phyloP scores from a whole-genome alignment of 306 rosid genomes.

The Luffa aegyptiaca region DNA sequence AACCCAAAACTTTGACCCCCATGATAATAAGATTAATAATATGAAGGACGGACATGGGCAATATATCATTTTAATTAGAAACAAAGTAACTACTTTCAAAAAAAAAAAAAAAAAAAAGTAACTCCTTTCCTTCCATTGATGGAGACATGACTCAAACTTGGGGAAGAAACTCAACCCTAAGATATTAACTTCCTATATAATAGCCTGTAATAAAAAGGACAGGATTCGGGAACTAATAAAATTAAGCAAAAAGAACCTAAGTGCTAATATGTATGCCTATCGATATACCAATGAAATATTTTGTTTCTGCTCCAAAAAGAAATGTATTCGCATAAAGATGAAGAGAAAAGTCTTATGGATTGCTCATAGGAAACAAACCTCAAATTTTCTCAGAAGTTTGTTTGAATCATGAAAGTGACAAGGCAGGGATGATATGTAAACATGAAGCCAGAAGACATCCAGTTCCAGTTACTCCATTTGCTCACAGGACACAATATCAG shows the following conservation, averaged over 20 bases:
- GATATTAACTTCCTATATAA: neutral
- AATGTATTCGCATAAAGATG: neutral
- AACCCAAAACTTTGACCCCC: neutral
- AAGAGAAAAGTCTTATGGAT: neutral
- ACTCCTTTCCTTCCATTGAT: neutral
- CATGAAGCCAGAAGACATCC: slow-evolving; percentile 9
- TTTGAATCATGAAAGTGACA: slow-evolving; percentile 13
- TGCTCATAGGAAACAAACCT: slow-evolving; percentile 7
- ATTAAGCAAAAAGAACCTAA: neutral
- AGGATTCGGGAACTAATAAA: neutral
- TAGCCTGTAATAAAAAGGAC: neutral
- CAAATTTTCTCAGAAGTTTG: neutral
- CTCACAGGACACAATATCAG: slow-evolving; percentile 9
- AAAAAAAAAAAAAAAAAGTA: too few species aligned
- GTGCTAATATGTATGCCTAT: neutral
- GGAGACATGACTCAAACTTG: neutral
- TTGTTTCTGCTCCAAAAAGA: neutral
- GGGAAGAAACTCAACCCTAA: neutral
- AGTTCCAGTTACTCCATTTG: slow-evolving; percentile 1
- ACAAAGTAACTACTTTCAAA: neutral
- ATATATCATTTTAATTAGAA: neutral
- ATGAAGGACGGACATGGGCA: neutral
- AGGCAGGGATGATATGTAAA: slow-evolving; percentile 2
- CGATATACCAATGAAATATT: neutral
- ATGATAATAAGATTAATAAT: neutral